Conservation (phyloP, 176 grass and related monocot genomes). For the Carex scoparia region DNA sequence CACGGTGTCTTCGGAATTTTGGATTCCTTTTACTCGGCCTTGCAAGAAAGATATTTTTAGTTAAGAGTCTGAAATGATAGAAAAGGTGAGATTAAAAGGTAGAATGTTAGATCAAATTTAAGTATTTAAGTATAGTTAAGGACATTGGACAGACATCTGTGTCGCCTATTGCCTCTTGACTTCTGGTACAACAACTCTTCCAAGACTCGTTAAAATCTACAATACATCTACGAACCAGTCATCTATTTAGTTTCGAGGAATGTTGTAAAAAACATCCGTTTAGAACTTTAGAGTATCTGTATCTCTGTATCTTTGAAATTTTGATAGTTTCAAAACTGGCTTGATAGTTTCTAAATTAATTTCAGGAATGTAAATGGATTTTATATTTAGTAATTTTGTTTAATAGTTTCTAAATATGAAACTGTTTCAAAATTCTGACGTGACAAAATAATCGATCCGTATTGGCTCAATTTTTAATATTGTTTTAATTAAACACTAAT, state of each 20-base stretch:
- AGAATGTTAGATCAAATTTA: background rate
- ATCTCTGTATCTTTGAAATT: too few relatives aligned
- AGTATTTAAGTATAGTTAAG: background rate
- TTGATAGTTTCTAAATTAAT: too few relatives aligned
- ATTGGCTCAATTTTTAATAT: too few relatives aligned
- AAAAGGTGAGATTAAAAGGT: background rate
- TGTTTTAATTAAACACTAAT: too few relatives aligned
- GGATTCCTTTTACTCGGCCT: background rate
- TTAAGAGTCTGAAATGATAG: background rate
- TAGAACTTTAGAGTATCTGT: too few relatives aligned
- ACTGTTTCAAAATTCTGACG: too few relatives aligned
- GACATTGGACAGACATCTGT: background rate
- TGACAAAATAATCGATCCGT: too few relatives aligned
- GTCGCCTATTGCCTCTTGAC: background rate
- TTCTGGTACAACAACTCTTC: conserved; percentile 1
- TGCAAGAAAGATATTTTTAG: background rate
- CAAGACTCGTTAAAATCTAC: background rate
- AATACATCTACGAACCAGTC: background rate
- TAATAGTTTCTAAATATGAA: too few relatives aligned
- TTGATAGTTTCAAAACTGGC: too few relatives aligned
- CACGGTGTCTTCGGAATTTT: background rate
- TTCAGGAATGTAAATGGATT: too few relatives aligned
- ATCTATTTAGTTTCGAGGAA: background rate
- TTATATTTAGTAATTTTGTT: too few relatives aligned
- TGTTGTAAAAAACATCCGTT: too few relatives aligned